A percentile compares a stretch with the other conserved stretches of the same genome.
phyloP scores from a whole-genome alignment of 495 filamentous ascomycete genomes.

The Astrocystis sublimbata region DNA sequence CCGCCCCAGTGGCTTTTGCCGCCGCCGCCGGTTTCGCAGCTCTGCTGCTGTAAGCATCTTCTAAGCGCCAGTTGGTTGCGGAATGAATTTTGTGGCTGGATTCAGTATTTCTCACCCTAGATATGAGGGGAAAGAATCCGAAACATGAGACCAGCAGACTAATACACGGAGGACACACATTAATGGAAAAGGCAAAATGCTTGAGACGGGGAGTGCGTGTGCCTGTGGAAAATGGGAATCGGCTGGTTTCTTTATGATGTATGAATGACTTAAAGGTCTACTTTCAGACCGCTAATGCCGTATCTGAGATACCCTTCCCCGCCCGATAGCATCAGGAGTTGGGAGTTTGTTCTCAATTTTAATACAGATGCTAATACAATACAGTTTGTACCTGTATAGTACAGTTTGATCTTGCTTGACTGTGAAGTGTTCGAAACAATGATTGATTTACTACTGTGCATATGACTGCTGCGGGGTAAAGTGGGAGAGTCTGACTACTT shows the following conservation, averaged over 20 bases:
- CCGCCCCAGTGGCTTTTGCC: conserved; percentile 33
- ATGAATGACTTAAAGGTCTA: conserved; percentile 33
- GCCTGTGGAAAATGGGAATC: conserved; percentile 1
- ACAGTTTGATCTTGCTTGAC: neutral
- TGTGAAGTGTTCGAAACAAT: neutral
- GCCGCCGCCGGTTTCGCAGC: conserved; percentile 32
- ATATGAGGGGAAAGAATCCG: conserved; percentile 22
- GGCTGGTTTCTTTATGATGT: conserved; percentile 34
- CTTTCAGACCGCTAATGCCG: conserved; percentile 31
- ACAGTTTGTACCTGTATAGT: conserved; percentile 17
- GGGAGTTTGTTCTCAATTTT: conserved; percentile 28
- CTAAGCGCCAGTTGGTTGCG: neutral
- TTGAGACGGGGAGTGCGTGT: neutral
- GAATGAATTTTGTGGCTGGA: conserved; percentile 18
- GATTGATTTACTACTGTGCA: too few relatives aligned
- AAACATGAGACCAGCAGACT: conserved; percentile 31
- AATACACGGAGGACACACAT: conserved; percentile 24
- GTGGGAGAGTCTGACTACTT: too few relatives aligned
- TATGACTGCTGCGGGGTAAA: too few relatives aligned
- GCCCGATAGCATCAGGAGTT: conserved; percentile 33
- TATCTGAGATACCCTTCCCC: conserved; percentile 36
- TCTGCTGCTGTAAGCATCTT: conserved; percentile 24
- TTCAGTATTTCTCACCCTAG: conserved; percentile 23
- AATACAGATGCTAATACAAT: conserved; percentile 33
- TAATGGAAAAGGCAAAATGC: conserved; percentile 20